Conservation (phyloP, 306 rosid species). For the Mimosa bimucronata region DNA sequence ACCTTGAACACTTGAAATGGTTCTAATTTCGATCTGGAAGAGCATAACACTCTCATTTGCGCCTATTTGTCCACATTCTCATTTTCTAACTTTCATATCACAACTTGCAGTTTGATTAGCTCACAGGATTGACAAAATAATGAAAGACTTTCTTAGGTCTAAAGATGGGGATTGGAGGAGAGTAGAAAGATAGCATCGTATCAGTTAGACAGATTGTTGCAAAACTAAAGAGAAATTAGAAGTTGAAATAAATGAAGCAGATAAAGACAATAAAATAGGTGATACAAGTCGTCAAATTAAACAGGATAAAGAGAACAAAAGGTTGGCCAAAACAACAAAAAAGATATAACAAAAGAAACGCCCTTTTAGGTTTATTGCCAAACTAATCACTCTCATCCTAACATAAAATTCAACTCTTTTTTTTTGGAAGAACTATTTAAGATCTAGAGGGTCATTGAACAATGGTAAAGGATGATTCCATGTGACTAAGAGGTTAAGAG, state of each 20-base stretch:
- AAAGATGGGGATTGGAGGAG: conserved; percentile 3
- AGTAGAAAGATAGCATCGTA: background rate
- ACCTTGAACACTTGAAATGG: background rate
- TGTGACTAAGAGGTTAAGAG: no score
- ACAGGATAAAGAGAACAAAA: conserved; percentile 15
- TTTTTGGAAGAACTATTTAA: conserved; percentile 15
- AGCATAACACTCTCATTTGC: background rate
- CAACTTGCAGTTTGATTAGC: background rate
- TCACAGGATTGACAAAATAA: background rate
- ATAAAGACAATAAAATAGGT: background rate
- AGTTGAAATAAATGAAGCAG: background rate
- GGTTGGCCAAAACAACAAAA: no score
- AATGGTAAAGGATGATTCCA: no score
- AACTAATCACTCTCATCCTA: conserved; percentile 12
- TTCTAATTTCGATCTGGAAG: background rate
- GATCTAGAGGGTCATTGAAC: background rate
- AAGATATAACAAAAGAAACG: background rate
- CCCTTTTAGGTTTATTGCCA: conserved; percentile 6
- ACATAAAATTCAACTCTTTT: conserved; percentile 2
- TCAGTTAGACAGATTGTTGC: background rate
- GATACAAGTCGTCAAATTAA: background rate
- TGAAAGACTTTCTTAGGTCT: background rate
- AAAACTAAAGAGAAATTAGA: background rate
- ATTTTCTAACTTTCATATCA: background rate
- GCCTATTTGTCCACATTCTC: background rate